Percentiles rank a stretch among this genome's conserved stretches.
Evolutionary conservation across 208 protist species (phyloP).

Genomic region (Trypanosoma congolense): DNA sequence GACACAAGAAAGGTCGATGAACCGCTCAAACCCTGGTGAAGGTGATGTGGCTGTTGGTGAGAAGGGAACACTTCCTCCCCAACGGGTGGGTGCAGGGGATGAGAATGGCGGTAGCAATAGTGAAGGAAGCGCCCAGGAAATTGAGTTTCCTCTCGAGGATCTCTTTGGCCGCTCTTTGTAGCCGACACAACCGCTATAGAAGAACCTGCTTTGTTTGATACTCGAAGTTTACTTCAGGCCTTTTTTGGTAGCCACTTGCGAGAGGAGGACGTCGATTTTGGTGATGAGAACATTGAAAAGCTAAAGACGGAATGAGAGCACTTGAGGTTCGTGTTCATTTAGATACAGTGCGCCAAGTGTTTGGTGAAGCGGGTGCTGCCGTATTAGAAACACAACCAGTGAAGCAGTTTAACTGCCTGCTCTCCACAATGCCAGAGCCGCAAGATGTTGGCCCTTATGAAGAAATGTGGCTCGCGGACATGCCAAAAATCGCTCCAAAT

Average conservation of each 20-base stretch:
- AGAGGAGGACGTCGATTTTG: conserved; percentile 48
- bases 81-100: not conserved
- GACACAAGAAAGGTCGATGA: not conserved
- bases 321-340: conserved; percentile 17
- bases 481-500: conserved; percentile 78
- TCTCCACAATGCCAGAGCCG: conserved; percentile 25
- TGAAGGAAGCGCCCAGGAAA: conserved; percentile 9
- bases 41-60: not conserved
- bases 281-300: conserved; percentile 32
- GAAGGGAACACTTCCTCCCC: not conserved
- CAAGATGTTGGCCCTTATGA: conserved; percentile 15
- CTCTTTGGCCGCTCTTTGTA: conserved; percentile 67
- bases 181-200: conserved; percentile 17
- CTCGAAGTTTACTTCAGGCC: conserved; percentile 40
- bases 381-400: conserved; percentile 26
- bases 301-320: conserved; percentile 21
- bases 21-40: too few species aligned
- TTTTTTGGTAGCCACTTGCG: conserved; percentile 46
- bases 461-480: conserved; percentile 73
- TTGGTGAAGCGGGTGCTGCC: conserved; percentile 42
- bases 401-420: conserved; percentile 46
- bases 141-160: conserved; percentile 30
- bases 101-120: not conserved
- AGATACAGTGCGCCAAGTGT: conserved; percentile 43
- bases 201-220: conserved; percentile 61